A percentile compares a stretch with the other conserved stretches of the same genome.
phyloP scores from a whole-genome alignment of 305 asterid species.

The Rubia tinctorum region DNA sequence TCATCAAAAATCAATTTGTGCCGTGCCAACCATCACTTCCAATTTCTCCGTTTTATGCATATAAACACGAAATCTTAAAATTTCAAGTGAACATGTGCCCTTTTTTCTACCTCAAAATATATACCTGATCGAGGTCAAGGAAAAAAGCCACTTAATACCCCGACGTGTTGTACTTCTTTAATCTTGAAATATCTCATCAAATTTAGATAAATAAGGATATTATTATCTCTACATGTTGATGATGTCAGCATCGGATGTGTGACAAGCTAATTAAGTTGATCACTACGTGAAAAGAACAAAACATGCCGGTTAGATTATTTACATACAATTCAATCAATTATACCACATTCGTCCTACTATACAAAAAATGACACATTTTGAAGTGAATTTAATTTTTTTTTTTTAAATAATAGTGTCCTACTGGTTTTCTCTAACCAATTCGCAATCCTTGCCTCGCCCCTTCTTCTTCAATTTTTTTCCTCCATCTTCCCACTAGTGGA shows the following conservation, averaged over 20 bases:
- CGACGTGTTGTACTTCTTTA: neutral
- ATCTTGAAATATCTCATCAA: neutral
- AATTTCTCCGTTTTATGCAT: neutral
- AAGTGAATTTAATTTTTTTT: too few species aligned
- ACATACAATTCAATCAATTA: too few species aligned
- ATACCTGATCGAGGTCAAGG: neutral
- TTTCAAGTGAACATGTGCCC: neutral
- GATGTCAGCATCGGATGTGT: neutral
- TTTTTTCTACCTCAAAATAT: neutral
- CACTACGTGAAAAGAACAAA: neutral
- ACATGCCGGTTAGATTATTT: neutral
- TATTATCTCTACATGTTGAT: slow-evolving; percentile 2
- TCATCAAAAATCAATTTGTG: slow-evolving; percentile 2
- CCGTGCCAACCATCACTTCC: slow-evolving; percentile 3
- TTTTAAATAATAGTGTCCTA: too few species aligned
- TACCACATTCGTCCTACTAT: too few species aligned
- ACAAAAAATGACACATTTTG: too few species aligned
- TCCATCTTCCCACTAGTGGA: too few species aligned
- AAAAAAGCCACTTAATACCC: neutral
- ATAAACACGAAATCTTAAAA: neutral
- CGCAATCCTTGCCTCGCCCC: too few species aligned
- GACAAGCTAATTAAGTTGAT: too few species aligned
- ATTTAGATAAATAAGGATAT: neutral
- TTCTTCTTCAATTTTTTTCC: too few species aligned
- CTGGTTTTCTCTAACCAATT: too few species aligned